A percentile compares a stretch with the other conserved stretches of the same genome.
phyloP scores from a whole-genome alignment of 148 eudicot species.

The Chenopodium formosanum region DNA sequence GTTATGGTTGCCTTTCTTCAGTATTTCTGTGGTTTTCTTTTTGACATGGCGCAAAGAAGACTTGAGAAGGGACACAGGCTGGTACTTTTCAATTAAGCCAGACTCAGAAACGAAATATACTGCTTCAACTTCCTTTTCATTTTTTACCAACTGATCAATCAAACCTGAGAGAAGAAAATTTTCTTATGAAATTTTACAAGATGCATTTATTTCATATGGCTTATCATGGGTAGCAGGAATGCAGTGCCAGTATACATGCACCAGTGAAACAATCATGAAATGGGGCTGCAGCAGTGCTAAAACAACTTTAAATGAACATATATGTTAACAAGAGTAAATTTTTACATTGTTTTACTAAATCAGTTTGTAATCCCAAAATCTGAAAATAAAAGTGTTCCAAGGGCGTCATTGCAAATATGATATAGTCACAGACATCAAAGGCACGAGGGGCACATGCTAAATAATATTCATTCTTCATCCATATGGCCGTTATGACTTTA shows the following conservation, averaged over 20 bases:
- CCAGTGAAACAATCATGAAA: background rate
- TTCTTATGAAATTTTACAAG: background rate
- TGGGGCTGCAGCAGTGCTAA: background rate
- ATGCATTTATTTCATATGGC: background rate
- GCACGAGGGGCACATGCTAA: no score
- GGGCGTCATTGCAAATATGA: no score
- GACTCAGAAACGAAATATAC: conserved; percentile 52
- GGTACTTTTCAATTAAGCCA: conserved; percentile 47
- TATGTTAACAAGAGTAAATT: background rate
- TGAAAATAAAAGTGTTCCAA: background rate
- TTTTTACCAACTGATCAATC: conserved; percentile 43
- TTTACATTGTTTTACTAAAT: background rate
- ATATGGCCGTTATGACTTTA: no score
- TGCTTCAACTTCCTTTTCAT: conserved; percentile 57
- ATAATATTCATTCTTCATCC: no score
- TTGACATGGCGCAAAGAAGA: conserved; percentile 32
- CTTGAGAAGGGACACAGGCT: conserved; percentile 45
- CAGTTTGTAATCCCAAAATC: background rate
- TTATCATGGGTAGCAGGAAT: background rate
- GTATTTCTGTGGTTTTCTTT: conserved; percentile 22
- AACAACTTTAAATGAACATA: background rate
- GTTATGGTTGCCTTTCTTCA: conserved; percentile 31
- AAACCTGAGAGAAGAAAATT: conserved; percentile 30
- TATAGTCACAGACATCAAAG: no score
- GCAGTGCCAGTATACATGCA: background rate